Conservation (phyloP, 1,139 yeast species). For the Geotrichum carabidarum region DNA sequence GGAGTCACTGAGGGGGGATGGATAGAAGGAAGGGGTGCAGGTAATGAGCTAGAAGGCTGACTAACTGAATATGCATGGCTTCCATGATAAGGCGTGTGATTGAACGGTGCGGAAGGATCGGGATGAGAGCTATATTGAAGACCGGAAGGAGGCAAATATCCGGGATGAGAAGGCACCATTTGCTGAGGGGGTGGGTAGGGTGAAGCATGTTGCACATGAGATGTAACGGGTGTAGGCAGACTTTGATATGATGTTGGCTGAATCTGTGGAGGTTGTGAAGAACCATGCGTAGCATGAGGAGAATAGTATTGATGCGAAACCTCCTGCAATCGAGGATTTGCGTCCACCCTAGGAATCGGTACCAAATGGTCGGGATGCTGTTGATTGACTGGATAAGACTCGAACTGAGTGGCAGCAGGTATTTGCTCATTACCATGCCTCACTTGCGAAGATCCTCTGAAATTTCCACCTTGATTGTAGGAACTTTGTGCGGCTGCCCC, state of each 20-base stretch:
- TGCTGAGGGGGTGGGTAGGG: constrained; percentile 1
- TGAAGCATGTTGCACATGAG: neutral
- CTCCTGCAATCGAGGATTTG: neutral
- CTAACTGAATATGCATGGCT: neutral
- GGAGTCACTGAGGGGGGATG: neutral
- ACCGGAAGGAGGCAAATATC: neutral
- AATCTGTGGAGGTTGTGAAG: neutral
- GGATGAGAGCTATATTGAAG: neutral
- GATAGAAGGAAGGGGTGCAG: constrained; percentile 7
- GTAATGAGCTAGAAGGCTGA: neutral
- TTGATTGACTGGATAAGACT: neutral
- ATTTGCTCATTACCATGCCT: neutral
- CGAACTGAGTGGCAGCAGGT: neutral
- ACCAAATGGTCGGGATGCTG: no score
- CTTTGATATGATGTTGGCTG: neutral
- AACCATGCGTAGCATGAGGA: neutral
- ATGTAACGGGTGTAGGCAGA: neutral
- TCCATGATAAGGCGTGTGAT: neutral
- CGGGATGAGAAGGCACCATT: neutral
- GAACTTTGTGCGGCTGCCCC: neutral
- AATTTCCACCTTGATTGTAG: neutral
- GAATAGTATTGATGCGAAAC: neutral
- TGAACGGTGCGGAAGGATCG: neutral
- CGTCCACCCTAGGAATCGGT: neutral
- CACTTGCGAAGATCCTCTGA: neutral